These are phyloP conservation scores for Nymphaea colorata DNA, from an alignment of 164 flowering plant species.

Conservation along the genomic window DNA sequence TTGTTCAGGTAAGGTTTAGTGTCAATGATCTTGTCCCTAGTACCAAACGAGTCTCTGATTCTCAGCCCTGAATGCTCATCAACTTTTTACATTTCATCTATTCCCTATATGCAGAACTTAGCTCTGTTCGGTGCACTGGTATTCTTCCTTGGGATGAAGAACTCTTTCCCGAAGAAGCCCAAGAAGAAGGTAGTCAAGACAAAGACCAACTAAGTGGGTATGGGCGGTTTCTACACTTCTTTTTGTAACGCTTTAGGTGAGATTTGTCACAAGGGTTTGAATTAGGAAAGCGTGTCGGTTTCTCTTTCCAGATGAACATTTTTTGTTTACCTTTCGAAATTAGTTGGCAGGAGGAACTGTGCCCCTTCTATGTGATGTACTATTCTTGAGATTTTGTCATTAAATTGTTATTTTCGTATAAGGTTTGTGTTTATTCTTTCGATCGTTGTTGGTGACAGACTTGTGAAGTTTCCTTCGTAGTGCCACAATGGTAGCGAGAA, in stretches of 20 bases:
- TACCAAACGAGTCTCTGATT: background rate
- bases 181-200: slow-evolving; percentile 33
- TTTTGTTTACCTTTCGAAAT: background rate
- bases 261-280: background rate
- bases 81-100: background rate
- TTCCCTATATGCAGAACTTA: slow-evolving; percentile 30
- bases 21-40: background rate
- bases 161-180: slow-evolving; percentile 39
- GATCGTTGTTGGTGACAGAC: background rate
- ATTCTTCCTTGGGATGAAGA: slow-evolving; percentile 61
- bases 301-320: too few species aligned
- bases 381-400: background rate
- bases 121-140: slow-evolving; percentile 60
- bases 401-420: background rate
- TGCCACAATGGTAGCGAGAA: background rate
- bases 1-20: slow-evolving; percentile 38
- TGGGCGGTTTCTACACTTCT: background rate
- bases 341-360: background rate
- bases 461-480: background rate
- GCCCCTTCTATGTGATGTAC: background rate
- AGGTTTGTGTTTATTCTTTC: too few species aligned
- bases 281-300: background rate
- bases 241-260: background rate
- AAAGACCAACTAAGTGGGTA: slow-evolving; percentile 12
- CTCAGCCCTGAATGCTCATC: background rate